Base-by-base conservation (phyloP, 1,284 basidiomycete species). In the Apiotrichum akiyoshidainum region DNA sequence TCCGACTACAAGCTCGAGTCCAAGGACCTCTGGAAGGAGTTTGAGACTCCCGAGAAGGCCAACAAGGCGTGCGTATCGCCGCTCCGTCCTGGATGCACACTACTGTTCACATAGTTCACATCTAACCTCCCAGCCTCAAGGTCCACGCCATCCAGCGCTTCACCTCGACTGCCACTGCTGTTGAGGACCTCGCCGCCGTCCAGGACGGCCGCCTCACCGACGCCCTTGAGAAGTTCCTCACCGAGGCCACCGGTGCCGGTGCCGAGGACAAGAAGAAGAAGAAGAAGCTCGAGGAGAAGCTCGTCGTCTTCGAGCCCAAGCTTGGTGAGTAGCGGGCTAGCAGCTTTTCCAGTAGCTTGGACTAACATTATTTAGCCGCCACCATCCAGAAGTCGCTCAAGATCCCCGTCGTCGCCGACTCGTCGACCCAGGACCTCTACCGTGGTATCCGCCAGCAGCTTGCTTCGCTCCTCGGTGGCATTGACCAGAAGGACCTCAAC, bases 141-240 rank as follows among this genome's bases (percentile, higher is more conserved):
- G 82, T 99, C 59, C 92, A 95, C 76, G 91, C 92, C 45, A 83
- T 99, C 58, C 95, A 99, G 81, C 89, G 92, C 56, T 99, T 99
- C 80, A 89, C 89, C 40, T 95, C 92, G 49, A 98, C 95, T 12
- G 96, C 92, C 33, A 87, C 88, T 22, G 95, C 96, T n/a, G 95
- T 99, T n/a, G 94, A 98, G 79, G 95, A 98, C 76, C 87, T 98
- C 69, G 90, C 92, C 35, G 87, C 94, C 14, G 80, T 98, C 49
- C 92, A 95, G 75, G 88, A 89, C 55, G 93, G 94, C 65, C 94
- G 96, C 80, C 78, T 98, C 52, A 90, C 90, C 55, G 96, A 96
- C 78, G 86, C 87, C 8, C 81, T 98, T 67, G 95, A 95, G 80
- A 87, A 95, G 74, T 98, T 98, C 82, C 80, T 99, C 68, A 87